Conservation (phyloP, 1,284 basidiomycete species). For the Trametes polyzona region DNA sequence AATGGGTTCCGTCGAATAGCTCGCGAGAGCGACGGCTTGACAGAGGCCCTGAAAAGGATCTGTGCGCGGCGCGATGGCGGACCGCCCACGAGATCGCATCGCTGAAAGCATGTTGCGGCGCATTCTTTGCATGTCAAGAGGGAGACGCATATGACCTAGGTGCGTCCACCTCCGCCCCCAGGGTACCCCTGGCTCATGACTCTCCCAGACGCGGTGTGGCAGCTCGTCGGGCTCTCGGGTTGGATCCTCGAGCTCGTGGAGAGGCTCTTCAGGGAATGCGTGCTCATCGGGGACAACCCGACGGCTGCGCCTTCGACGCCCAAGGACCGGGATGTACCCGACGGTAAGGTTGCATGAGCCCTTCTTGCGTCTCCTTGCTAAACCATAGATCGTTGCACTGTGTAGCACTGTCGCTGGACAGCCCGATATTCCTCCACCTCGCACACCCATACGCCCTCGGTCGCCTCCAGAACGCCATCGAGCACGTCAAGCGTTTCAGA, state of each 20-base stretch:
- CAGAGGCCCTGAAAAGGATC: conserved; percentile 42
- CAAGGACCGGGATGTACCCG: background rate
- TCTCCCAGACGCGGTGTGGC: conserved; percentile 66
- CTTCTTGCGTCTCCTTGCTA: background rate
- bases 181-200: background rate
- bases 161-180: conserved; percentile 30
- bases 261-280: conserved; percentile 63
- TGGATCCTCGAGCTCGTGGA: conserved; percentile 69
- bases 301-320: conserved; percentile 1
- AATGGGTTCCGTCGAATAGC: conserved; percentile 31
- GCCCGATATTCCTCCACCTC: conserved; percentile 56
- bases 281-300: conserved; percentile 44
- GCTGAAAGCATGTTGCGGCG: conserved; percentile 56
- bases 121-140: conserved; percentile 71
- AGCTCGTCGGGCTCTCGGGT: conserved; percentile 58
- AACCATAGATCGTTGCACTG: no score
- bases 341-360: conserved; percentile 1
- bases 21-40: conserved; percentile 38
- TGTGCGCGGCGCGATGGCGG: conserved; percentile 52
- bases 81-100: conserved; percentile 68
- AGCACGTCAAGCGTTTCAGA: conserved; percentile 61
- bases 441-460: conserved; percentile 61
- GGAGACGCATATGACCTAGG: conserved; percentile 64
- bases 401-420: conserved; percentile 20
- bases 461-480: conserved; percentile 51